These are phyloP conservation scores for Aspergillus bridgeri DNA, from an alignment of 495 filamentous ascomycete genomes.

Conservation along the genomic window DNA sequence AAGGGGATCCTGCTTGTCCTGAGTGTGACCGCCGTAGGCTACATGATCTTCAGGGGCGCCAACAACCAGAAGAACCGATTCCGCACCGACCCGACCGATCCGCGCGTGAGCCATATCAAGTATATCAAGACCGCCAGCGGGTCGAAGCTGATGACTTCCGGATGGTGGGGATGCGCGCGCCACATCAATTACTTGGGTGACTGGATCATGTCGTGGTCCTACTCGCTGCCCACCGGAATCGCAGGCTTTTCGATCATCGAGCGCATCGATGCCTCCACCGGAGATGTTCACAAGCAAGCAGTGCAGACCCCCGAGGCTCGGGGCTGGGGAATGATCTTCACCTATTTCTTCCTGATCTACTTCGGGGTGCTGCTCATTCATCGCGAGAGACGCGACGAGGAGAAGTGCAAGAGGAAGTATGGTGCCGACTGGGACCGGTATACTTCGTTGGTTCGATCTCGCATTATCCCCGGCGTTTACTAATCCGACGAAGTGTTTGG, in stretches of 20 bases:
- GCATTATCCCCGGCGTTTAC: constrained; percentile 91
- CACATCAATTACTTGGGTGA: constrained; percentile 99
- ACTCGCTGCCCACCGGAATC: constrained; percentile 83
- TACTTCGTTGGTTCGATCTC: constrained; percentile 73
- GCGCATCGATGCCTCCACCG: constrained; percentile 43
- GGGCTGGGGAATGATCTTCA: constrained; percentile 82
- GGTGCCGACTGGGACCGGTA: constrained; percentile 93
- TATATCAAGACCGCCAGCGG: constrained; percentile 85
- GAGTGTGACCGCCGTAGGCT: constrained; percentile 64
- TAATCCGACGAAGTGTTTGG: constrained; percentile 34
- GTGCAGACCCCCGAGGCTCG: constrained; percentile 64
- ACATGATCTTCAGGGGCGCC: constrained; percentile 83
- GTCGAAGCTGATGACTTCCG: constrained; percentile 74
- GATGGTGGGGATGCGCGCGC: constrained; percentile 91
- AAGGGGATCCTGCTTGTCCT: constrained; percentile 59
- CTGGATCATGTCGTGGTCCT: constrained; percentile 92
- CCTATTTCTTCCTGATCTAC: constrained; percentile 94
- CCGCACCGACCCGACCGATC: constrained; percentile 83
- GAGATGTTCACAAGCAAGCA: constrained; percentile 55
- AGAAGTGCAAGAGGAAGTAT: constrained; percentile 90
- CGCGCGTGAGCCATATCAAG: constrained; percentile 72
- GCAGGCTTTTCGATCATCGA: constrained; percentile 67
- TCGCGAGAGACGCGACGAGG: constrained; percentile 86
- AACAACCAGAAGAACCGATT: constrained; percentile 96
- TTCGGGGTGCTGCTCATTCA: constrained; percentile 88